Conservation (phyloP, 768 basidiomycete species). For the Gymnopilus junonius region DNA sequence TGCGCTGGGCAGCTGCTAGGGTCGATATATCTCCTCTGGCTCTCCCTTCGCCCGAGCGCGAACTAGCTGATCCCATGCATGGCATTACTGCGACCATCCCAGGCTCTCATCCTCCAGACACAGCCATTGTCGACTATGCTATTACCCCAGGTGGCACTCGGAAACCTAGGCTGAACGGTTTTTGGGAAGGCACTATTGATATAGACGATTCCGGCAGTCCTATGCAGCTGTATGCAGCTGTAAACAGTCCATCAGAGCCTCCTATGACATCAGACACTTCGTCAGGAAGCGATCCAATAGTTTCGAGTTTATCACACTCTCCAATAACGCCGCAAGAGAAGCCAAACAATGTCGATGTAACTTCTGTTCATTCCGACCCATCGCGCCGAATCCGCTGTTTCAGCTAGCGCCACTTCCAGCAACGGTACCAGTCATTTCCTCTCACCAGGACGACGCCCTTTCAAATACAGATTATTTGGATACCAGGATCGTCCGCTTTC, state of each 20-base stretch:
- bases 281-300: neutral
- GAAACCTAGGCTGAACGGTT: slow-evolving; percentile 63
- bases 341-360: neutral
- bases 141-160: slow-evolving; percentile 54
- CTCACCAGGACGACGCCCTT: neutral
- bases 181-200: slow-evolving; percentile 81
- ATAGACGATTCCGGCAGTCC: slow-evolving; percentile 37
- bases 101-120: slow-evolving; percentile 51
- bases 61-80: slow-evolving; percentile 90
- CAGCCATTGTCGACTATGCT: slow-evolving; percentile 31
- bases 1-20: slow-evolving; percentile 84
- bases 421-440: slow-evolving; percentile 16
- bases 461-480: slow-evolving; percentile 26
- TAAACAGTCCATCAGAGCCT: slow-evolving; percentile 24
- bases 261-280: neutral
- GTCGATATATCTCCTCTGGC: slow-evolving; percentile 87
- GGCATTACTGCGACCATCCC: slow-evolving; percentile 70
- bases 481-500: slow-evolving; percentile 9
- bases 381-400: slow-evolving; percentile 5
- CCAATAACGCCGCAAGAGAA: neutral
- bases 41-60: slow-evolving; percentile 89
- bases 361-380: neutral
- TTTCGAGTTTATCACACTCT: neutral
- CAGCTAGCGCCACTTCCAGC: slow-evolving; percentile 19
- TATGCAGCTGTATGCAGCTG: slow-evolving; percentile 20